These are phyloP conservation scores for Calycina herbarum DNA, from an alignment of 2,329 filamentous ascomycete genomes.

Conservation along the genomic window DNA sequence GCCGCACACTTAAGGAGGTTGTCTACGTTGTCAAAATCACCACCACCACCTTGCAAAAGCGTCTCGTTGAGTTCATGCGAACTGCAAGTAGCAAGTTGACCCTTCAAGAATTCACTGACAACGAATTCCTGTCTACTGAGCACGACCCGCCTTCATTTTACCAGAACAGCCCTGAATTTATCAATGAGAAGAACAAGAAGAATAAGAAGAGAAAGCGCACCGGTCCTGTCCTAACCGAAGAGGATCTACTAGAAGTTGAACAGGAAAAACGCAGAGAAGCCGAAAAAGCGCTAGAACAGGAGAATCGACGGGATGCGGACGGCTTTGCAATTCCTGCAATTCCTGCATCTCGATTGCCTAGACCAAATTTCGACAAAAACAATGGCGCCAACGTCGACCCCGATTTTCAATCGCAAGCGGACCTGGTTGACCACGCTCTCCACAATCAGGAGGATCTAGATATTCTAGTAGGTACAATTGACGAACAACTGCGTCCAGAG, in stretches of 20 bases:
- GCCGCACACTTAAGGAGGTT: slow-evolving; percentile 86
- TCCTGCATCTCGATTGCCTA: slow-evolving; percentile 35
- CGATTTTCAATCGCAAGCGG: slow-evolving; percentile 27
- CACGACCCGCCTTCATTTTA: slow-evolving; percentile 86
- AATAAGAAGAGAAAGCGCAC: slow-evolving; percentile 42
- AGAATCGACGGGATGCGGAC: slow-evolving; percentile 59
- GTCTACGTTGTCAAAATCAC: slow-evolving; percentile 99
- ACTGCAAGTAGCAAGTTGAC: slow-evolving; percentile 84
- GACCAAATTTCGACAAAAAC: not conserved
- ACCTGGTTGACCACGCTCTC: slow-evolving; percentile 2
- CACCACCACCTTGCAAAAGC: slow-evolving; percentile 87
- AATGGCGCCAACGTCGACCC: slow-evolving; percentile 27
- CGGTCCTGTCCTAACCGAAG: slow-evolving; percentile 17
- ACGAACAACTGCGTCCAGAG: not conserved
- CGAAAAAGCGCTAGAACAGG: slow-evolving; percentile 26
- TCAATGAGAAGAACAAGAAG: slow-evolving; percentile 50
- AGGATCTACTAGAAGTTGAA: slow-evolving; percentile 32
- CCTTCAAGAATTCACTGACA: slow-evolving; percentile 78
- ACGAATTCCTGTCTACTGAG: slow-evolving; percentile 69
- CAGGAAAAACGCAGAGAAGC: slow-evolving; percentile 30
- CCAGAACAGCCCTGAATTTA: slow-evolving; percentile 60
- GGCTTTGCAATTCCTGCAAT: slow-evolving; percentile 65
- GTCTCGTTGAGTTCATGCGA: slow-evolving; percentile 85
- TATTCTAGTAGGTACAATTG: not conserved
- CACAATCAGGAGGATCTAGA: not conserved